Evolutionary conservation across 2,329 filamentous ascomycete genomes (phyloP), one percentile per base, ranked within the genome.

Genomic region (Fusarium buxicola): DNA sequence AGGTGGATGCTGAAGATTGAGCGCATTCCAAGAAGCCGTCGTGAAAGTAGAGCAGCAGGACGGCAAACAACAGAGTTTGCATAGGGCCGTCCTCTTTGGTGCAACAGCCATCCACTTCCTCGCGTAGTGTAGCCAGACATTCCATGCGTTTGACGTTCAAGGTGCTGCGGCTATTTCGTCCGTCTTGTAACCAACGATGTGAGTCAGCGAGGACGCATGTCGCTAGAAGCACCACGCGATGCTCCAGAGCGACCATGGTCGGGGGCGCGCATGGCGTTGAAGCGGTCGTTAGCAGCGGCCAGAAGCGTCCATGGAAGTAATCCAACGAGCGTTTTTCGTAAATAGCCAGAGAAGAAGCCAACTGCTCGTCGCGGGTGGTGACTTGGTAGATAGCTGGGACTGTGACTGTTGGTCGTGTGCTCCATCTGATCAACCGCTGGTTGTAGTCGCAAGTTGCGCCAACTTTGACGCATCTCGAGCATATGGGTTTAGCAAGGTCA

Each of bases 21-120:
- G 61, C 66, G 21, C 67, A 66, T n/a, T 77, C 75, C 4, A 78
- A 69, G 32, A 76, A 76, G 2, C 76, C 77, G 24, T 78, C 76
- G 16, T 78, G 69, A 8, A 81, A 78, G 55, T 79, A 80, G 0
- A 81, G 73, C 1, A 81, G 62, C 1, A 81, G 69, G 21, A 81
- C 79, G 3, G 78, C 77, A 21, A 80, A 75, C 1, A 81, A 40
- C 0, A 75, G 47, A 0, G 61, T 70, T 5, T 69, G 72, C 2
- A 80, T 57, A 3, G 76, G 73, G 0, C 72, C 71, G 9, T 74
- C 72, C 2, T 72, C 62, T 11, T 68, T 70, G 8, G 72, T 61
- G 15, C 74, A 76, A 21, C 72, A 75, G 1, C 66, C 69, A 24
- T 73, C 71, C 1, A 75, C 70, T 52, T 77, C 67, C 8, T 75